These are phyloP conservation scores for Leptographium procerum DNA, from an alignment of 2,329 filamentous ascomycete species.

Conservation along the genomic window DNA sequence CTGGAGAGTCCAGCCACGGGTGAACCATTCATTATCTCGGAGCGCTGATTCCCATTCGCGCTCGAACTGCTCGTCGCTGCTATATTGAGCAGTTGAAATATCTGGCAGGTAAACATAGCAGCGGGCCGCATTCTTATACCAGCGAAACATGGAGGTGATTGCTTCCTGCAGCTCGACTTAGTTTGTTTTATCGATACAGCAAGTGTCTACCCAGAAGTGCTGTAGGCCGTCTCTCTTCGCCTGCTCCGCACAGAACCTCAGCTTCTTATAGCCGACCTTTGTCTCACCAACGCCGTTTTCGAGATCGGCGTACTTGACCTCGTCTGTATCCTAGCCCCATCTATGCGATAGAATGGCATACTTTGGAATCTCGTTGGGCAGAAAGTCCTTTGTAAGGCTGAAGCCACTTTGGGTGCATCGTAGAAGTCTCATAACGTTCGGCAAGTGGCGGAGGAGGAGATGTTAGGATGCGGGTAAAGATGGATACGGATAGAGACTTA, in stretches of 20 bases:
- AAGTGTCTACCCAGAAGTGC: slow-evolving; percentile 9
- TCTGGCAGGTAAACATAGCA: slow-evolving; percentile 10
- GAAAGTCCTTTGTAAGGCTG: not conserved
- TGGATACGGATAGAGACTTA: not conserved
- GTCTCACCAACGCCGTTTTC: not conserved
- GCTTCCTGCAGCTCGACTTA: slow-evolving; percentile 5
- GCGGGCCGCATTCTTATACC: slow-evolving; percentile 1
- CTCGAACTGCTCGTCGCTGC: not conserved
- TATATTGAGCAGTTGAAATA: not conserved
- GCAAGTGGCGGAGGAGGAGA: not conserved
- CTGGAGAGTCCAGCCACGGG: too few relatives aligned
- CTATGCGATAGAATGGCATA: slow-evolving; percentile 18
- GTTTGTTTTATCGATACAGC: slow-evolving; percentile 9
- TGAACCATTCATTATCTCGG: slow-evolving; percentile 5
- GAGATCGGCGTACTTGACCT: slow-evolving; percentile 11
- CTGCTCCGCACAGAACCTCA: not conserved
- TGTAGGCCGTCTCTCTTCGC: not conserved
- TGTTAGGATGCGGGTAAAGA: not conserved
- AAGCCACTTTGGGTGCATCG: not conserved
- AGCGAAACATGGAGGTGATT: slow-evolving; percentile 10
- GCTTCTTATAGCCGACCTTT: slow-evolving; percentile 7
- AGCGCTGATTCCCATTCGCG: not conserved
- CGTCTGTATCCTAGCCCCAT: slow-evolving; percentile 11
- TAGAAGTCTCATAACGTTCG: not conserved
- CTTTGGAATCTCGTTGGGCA: not conserved